These are phyloP conservation scores for Sporobolomyces pararoseus DNA, from an alignment of 768 basidiomycete genomes.

Conservation along the genomic window DNA sequence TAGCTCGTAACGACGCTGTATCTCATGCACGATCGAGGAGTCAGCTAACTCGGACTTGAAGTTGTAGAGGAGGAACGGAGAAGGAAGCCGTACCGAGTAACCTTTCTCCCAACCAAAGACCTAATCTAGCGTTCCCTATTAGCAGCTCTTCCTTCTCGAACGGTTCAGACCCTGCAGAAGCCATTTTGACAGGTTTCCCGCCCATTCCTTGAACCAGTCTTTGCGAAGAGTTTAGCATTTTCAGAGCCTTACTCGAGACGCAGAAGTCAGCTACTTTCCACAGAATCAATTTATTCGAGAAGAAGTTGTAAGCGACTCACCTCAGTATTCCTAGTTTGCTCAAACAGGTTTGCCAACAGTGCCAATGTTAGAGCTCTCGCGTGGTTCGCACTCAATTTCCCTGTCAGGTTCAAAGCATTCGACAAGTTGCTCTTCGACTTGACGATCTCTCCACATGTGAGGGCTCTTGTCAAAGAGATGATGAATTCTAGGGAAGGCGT, in stretches of 20 bases:
- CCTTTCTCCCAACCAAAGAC: slow-evolving; percentile 3
- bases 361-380: slow-evolving; percentile 9
- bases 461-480: not conserved
- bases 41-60: no score
- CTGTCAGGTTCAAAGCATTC: slow-evolving; percentile 3
- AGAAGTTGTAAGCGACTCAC: not conserved
- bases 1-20: not conserved
- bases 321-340: slow-evolving; percentile 18
- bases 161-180: not conserved
- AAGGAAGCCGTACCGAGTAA: slow-evolving; percentile 1
- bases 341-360: slow-evolving; percentile 13
- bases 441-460: slow-evolving; percentile 11
- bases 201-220: slow-evolving; percentile 13
- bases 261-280: not conserved
- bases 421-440: slow-evolving; percentile 13
- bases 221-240: slow-evolving; percentile 14
- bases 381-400: slow-evolving; percentile 2
- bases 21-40: no score
- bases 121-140: slow-evolving; percentile 17
- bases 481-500: not conserved
- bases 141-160: not conserved
- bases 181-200: not conserved
- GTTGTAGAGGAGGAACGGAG: no score
- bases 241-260: not conserved
- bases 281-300: not conserved